Percentiles rank a stretch among this genome's conserved stretches.
Conservation (phyloP, 2,329 filamentous ascomycete genomes). For the Neospermospora avenae region DNA sequence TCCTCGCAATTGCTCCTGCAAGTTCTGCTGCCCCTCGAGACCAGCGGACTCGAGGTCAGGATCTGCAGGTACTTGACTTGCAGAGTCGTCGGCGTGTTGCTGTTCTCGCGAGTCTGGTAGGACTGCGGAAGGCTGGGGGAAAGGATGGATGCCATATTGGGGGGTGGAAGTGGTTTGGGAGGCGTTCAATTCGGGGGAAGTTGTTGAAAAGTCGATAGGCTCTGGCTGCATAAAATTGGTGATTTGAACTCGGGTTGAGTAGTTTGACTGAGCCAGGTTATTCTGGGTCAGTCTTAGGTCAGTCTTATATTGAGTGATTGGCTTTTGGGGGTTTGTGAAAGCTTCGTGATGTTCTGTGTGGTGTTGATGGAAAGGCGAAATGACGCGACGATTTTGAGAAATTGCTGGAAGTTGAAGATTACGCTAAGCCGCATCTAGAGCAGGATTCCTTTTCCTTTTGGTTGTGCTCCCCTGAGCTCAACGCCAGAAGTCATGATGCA, state of each 20-base stretch:
- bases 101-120: slow-evolving; percentile 30
- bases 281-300: slow-evolving; percentile 36
- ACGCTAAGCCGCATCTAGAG: not conserved
- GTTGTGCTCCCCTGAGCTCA: not conserved
- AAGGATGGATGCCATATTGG: slow-evolving; percentile 57
- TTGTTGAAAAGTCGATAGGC: slow-evolving; percentile 46
- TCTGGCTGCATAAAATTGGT: slow-evolving; percentile 64
- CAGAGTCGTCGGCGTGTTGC: not conserved
- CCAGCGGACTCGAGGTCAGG: slow-evolving; percentile 14
- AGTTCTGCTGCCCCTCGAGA: slow-evolving; percentile 21
- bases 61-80: not conserved
- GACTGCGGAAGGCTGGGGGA: slow-evolving; percentile 40
- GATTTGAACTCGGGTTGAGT: slow-evolving; percentile 20
- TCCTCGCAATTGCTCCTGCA: slow-evolving; percentile 51
- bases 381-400: slow-evolving; percentile 18
- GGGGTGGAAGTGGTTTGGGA: slow-evolving; percentile 36
- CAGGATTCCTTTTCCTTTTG: not conserved
- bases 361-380: slow-evolving; percentile 9
- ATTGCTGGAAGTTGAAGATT: not conserved
- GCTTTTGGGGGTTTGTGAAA: slow-evolving; percentile 11
- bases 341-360: slow-evolving; percentile 11
- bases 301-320: slow-evolving; percentile 25
- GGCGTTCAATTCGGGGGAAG: slow-evolving; percentile 39
- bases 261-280: slow-evolving; percentile 35
- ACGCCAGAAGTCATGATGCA: too few relatives aligned